A percentile compares a stretch with the other conserved stretches of the same genome.
phyloP scores from a whole-genome alignment of 129 eudicot species.

The Chrysanthemum seticuspe region DNA sequence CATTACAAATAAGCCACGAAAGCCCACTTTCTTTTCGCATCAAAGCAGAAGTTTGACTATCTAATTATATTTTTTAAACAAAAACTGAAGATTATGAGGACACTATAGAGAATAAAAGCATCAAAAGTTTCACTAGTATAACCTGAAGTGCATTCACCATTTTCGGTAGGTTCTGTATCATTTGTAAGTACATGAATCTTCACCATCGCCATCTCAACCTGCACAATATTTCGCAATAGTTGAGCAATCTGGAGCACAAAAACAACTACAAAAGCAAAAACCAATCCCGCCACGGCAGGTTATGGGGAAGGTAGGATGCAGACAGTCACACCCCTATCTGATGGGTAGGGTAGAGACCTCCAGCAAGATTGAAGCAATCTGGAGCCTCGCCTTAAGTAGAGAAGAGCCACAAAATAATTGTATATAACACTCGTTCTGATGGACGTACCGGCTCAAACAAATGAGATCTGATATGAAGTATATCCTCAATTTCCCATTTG shows the following conservation, averaged over 20 bases:
- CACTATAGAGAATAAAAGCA: background rate
- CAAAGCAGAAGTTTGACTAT: no score
- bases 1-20: background rate
- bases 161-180: slow-evolving; percentile 6
- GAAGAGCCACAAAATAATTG: background rate
- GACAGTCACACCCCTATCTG: no score
- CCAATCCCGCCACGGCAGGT: no score
- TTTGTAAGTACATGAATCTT: slow-evolving; percentile 11
- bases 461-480: slow-evolving; percentile 56
- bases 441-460: slow-evolving; percentile 59
- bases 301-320: no score
- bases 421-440: background rate
- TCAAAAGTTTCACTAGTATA: background rate
- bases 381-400: slow-evolving; percentile 5
- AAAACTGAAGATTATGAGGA: no score
- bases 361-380: background rate
- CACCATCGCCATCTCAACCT: slow-evolving; percentile 47
- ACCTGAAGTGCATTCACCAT: slow-evolving; percentile 11
- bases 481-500: slow-evolving; percentile 62
- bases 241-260: background rate
- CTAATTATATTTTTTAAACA: no score
- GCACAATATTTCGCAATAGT: slow-evolving; percentile 21
- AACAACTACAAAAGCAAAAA: no score
- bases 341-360: no score
- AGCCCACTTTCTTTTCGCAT: no score